Conservation (phyloP, 1,284 basidiomycete species). For the Irpex sp. region DNA sequence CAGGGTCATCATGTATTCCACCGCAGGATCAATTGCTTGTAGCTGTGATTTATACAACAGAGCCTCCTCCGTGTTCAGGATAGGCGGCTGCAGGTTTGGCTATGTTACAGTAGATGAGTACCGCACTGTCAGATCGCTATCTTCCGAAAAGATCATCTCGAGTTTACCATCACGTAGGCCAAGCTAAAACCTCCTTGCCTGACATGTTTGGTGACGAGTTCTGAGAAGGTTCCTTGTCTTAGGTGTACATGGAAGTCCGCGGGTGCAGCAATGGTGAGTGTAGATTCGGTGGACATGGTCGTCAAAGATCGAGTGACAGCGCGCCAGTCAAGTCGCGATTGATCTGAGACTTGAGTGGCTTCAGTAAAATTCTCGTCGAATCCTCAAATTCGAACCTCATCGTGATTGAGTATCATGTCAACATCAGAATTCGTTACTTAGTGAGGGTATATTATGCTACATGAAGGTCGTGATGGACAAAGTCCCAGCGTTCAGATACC, state of each 20-base stretch:
- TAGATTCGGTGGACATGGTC: conserved; percentile 12
- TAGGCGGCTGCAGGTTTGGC: conserved; percentile 95
- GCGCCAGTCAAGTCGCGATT: neutral
- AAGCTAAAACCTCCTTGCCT: conserved; percentile 84
- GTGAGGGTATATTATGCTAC: neutral
- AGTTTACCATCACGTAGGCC: conserved; percentile 92
- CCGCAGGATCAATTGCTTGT: conserved; percentile 70
- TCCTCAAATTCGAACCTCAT: no score
- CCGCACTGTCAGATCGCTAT: neutral
- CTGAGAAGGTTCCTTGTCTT: conserved; percentile 80
- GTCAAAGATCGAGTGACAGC: neutral
- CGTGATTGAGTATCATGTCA: neutral
- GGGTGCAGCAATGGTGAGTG: conserved; percentile 62
- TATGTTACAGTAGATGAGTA: conserved; percentile 29
- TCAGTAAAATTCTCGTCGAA: no score
- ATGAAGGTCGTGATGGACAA: neutral
- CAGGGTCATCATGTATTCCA: conserved; percentile 93
- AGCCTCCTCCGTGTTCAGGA: conserved; percentile 83
- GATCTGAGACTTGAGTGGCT: no score
- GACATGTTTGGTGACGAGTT: conserved; percentile 91
- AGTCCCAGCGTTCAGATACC: neutral
- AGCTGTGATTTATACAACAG: conserved; percentile 79
- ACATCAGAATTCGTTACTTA: neutral
- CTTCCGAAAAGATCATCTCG: no score
- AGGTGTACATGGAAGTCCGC: conserved; percentile 98